These are phyloP conservation scores for Geranium brycei DNA, from an alignment of 345 rosid species.

Conservation along the genomic window DNA sequence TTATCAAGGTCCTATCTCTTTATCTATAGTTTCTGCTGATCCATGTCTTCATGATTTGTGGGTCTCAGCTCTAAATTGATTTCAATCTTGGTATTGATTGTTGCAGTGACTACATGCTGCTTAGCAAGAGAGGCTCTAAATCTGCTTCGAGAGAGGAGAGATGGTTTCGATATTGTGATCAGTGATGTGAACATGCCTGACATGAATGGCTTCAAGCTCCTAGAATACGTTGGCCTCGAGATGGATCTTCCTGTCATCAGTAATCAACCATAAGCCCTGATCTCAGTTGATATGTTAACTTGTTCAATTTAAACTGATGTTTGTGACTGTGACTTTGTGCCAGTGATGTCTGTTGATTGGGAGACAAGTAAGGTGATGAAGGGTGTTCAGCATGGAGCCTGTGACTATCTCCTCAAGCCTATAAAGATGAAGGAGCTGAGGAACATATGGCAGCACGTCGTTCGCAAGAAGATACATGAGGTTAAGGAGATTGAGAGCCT, in stretches of 20 bases:
- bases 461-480: slow-evolving; percentile 71
- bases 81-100: slow-evolving; percentile 1
- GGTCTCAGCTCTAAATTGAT: no score
- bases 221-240: slow-evolving; percentile 89
- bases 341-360: slow-evolving; percentile 98
- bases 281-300: slow-evolving; percentile 2
- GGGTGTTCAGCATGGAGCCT: slow-evolving; percentile 91
- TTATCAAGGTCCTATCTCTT: slow-evolving; percentile 47
- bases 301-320: slow-evolving; percentile 7
- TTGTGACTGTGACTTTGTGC: slow-evolving; percentile 3
- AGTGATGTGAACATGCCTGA: slow-evolving; percentile 99
- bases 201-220: slow-evolving; percentile 96
- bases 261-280: slow-evolving; percentile 30
- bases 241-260: slow-evolving; percentile 96
- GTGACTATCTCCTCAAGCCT: slow-evolving; percentile 93
- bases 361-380: slow-evolving; percentile 88
- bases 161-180: slow-evolving; percentile 77
- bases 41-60: not conserved
- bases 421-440: slow-evolving; percentile 88
- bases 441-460: slow-evolving; percentile 95
- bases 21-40: not conserved
- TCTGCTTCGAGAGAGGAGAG: slow-evolving; percentile 73
- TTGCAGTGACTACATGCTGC: slow-evolving; percentile 69
- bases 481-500: slow-evolving; percentile 55
- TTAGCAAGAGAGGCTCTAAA: slow-evolving; percentile 78